Conservation (phyloP, 495 filamentous ascomycete species). For the Aspergillus heteromorphus region DNA sequence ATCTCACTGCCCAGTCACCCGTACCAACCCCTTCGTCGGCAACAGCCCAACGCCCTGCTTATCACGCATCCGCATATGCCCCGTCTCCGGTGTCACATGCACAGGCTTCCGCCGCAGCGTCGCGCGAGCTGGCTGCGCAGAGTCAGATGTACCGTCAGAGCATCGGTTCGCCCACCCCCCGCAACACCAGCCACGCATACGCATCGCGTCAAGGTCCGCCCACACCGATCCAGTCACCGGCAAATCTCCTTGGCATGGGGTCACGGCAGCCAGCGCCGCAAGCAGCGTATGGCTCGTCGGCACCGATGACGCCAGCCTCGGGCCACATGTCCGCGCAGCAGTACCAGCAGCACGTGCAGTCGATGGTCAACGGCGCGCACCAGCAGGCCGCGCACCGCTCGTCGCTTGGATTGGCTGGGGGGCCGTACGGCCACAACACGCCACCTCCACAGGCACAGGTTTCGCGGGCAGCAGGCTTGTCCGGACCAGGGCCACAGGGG, state of each 20-base stretch:
- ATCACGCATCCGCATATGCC: constrained; percentile 27
- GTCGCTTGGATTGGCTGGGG: constrained; percentile 26
- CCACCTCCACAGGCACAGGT: constrained; percentile 31
- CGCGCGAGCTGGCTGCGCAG: constrained; percentile 31
- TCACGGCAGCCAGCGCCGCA: constrained; percentile 26
- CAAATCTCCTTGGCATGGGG: constrained; percentile 25
- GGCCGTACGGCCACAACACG: constrained; percentile 34
- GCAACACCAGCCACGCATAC: constrained; percentile 28
- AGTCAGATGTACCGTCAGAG: constrained; percentile 26
- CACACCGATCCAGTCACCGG: constrained; percentile 30
- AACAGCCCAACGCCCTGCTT: constrained; percentile 29
- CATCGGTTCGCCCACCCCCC: constrained; percentile 30
- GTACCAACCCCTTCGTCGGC: constrained; percentile 38
- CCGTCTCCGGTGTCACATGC: constrained; percentile 26
- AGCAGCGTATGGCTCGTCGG: constrained; percentile 23
- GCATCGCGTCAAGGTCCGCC: constrained; percentile 30
- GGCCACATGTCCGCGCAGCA: constrained; percentile 20
- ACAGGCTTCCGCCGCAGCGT: constrained; percentile 18
- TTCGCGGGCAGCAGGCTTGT: constrained; percentile 14
- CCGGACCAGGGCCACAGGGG: constrained; percentile 27
- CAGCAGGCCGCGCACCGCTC: constrained; percentile 31
- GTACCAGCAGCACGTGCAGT: constrained; percentile 41
- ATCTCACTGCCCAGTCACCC: constrained; percentile 30
- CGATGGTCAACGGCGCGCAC: constrained; percentile 36
- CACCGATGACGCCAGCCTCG: constrained; percentile 22